These are phyloP conservation scores for Andrographis paniculata DNA, from an alignment of 305 asterid species.

Conservation along the genomic window DNA sequence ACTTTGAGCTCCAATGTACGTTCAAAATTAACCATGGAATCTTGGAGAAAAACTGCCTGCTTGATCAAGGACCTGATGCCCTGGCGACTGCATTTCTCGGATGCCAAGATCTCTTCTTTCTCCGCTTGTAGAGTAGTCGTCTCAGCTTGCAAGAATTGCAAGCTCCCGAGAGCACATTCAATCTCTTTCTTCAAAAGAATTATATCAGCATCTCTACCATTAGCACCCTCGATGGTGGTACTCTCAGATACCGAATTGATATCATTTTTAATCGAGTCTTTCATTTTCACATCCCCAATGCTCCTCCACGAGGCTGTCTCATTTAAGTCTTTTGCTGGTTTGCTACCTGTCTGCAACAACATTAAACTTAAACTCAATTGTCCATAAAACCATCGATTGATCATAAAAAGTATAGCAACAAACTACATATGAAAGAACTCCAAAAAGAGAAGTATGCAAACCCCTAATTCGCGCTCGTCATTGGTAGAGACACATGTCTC, in stretches of 20 bases:
- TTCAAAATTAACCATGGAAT: constrained; percentile 49
- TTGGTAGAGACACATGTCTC: constrained; percentile 18
- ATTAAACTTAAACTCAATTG: constrained; percentile 25
- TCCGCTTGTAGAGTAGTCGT: constrained; percentile 47
- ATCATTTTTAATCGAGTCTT: constrained; percentile 13
- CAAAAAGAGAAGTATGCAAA: constrained; percentile 31
- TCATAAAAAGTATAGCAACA: too few species aligned
- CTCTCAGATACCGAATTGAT: constrained; percentile 9
- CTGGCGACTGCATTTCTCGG: constrained; percentile 45
- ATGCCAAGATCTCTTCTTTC: constrained; percentile 48
- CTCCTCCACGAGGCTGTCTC: constrained; percentile 20
- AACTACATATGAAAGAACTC: too few species aligned
- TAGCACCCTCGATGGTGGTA: constrained; percentile 25
- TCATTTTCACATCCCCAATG: constrained; percentile 22
- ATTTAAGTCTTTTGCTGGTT: constrained; percentile 27
- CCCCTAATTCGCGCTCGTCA: constrained; percentile 39
- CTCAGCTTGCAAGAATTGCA: constrained; percentile 65
- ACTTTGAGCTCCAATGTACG: constrained; percentile 40
- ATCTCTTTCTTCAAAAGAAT: constrained; percentile 64
- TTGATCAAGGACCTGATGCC: constrained; percentile 37
- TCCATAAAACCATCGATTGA: too few species aligned
- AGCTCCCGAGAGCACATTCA: constrained; percentile 57
- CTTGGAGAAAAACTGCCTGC: constrained; percentile 44
- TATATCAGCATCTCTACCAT: constrained; percentile 44
- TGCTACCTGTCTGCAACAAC: constrained; percentile 66